Conservation (phyloP, 2,329 filamentous ascomycete species). For the Trichoderma atrobrunneum region DNA sequence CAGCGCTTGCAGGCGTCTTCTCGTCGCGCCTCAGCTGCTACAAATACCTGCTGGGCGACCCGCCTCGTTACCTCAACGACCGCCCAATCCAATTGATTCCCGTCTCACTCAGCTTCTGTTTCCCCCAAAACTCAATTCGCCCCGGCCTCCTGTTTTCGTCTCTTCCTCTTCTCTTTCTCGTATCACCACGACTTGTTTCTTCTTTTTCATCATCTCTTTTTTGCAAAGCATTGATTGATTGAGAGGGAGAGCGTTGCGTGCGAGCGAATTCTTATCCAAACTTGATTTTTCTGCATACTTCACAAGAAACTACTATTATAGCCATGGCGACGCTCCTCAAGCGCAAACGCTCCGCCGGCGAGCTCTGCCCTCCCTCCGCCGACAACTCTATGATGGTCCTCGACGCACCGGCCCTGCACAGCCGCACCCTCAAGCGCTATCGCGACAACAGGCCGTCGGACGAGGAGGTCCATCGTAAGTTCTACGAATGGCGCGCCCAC, state of each 20-base stretch:
- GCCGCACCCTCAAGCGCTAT: constrained; percentile 60
- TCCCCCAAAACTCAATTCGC: constrained; percentile 11
- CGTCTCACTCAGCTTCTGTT: not conserved
- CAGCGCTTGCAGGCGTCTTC: not conserved
- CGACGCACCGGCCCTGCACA: constrained; percentile 41
- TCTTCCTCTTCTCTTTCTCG: not conserved
- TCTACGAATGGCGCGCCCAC: constrained; percentile 21
- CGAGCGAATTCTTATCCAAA: not conserved
- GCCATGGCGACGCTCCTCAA: constrained; percentile 51
- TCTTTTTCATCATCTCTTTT: not conserved
- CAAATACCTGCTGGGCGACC: not conserved
- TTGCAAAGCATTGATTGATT: not conserved
- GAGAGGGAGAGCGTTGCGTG: not conserved
- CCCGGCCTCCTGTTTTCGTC: not conserved
- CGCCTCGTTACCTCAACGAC: constrained; percentile 12
- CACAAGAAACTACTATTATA: not conserved
- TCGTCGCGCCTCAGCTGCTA: constrained; percentile 6
- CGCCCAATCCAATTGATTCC: not conserved
- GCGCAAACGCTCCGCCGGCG: constrained; percentile 61
- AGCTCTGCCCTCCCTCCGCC: constrained; percentile 48
- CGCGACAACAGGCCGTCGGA: constrained; percentile 59
- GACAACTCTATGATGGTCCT: constrained; percentile 34
- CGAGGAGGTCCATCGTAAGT: constrained; percentile 53
- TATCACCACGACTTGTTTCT: not conserved
- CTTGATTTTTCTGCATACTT: not conserved